Base-by-base conservation (phyloP, 2,329 filamentous ascomycete species). In the Didymella sp. region DNA sequence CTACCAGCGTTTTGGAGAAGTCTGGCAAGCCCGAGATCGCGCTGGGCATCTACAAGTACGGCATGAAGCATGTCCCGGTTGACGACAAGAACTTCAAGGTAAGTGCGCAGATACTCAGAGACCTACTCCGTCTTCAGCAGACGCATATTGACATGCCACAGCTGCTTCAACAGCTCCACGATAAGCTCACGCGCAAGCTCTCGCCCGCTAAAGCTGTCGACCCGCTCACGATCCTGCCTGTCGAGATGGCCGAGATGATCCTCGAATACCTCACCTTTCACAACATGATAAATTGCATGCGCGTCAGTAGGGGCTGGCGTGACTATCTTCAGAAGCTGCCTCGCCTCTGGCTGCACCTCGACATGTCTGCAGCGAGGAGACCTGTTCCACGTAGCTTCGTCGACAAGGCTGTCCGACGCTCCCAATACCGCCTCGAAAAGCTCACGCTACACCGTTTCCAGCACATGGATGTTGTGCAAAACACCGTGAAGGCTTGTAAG, bases 221-320 rank as follows among this genome's bases (percentile, higher is more conserved):
- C 62, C 85, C 85, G 0, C 79, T 87, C 37, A 78, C 76, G 3
- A 64, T 81, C 5, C 69, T 87, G 7, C 85, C 85, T 0, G 69
- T 81, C 1, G 85, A 87, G 64, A 67, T 87, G 22, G 80, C 80
- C 5, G 76, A 79, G 31, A 76, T 82, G 66, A 73, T 86, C 2
- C 65, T 87, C n/a, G 72, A 74, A 9, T 75, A 83, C 58, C 74
- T 87, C n/a, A 72, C 76, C 27, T 85, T 87, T 67, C 76, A 73
- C 46, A 75, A 85, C 50, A 75, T 81, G 48, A 76, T 83, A 73
- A 82, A 76, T 37, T 79, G 82, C 43, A 77, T 84, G 41, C 78
- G 82, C 7, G 85, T 87, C 2, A 86, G 81, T 33, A 83, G 79
- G 69, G 73, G 75, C 44, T 88, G 85, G 85, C 74, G 78, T 11